These are phyloP conservation scores for Pouteria glomerata DNA, from an alignment of 148 eudicot genomes.

Conservation along the genomic window DNA sequence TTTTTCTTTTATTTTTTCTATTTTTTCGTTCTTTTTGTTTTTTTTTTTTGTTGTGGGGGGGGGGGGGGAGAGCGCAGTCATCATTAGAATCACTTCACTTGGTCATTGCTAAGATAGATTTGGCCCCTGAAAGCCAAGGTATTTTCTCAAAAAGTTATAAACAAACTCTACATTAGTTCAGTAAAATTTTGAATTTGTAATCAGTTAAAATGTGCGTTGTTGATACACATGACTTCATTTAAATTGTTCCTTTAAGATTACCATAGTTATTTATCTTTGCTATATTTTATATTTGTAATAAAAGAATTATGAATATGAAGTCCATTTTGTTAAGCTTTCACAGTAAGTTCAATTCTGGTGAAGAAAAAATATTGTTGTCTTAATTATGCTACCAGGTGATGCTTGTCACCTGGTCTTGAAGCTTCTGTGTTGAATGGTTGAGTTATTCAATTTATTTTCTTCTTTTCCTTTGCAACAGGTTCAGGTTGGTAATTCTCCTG, in stretches of 20 bases:
- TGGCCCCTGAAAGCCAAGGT: neutral
- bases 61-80: too few species aligned
- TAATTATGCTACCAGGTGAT: neutral
- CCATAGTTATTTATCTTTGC: too few species aligned
- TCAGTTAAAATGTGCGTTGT: neutral
- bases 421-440: neutral
- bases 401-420: too few species aligned
- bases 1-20: too few species aligned
- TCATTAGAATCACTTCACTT: neutral
- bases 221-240: neutral
- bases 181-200: too few species aligned
- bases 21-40: too few species aligned
- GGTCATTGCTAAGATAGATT: neutral
- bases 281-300: too few species aligned
- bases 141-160: neutral
- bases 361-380: neutral
- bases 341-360: neutral
- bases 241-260: neutral
- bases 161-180: neutral
- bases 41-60: too few species aligned
- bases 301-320: too few species aligned
- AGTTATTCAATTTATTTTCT: neutral
- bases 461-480: constrained; percentile 37
- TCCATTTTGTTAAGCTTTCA: neutral
- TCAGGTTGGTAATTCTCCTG: constrained; percentile 74